phyloP scores from a whole-genome alignment of 2,329 filamentous ascomycete genomes.

The Aspergillus sp. region DNA sequence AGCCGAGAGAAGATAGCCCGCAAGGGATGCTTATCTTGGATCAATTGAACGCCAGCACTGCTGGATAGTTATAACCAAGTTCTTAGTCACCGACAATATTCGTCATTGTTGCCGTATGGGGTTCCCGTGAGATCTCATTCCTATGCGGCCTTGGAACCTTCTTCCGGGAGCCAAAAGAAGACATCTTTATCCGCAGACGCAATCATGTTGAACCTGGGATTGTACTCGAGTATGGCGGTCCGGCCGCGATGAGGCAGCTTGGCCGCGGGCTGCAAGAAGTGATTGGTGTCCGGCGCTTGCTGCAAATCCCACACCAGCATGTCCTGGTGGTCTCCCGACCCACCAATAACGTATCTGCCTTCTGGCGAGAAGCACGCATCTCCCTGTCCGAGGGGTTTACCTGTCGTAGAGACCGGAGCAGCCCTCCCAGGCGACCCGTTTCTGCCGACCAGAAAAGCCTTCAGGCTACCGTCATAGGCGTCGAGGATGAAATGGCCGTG shows the following conservation, averaged over 20 bases:
- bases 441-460: conserved; percentile 68
- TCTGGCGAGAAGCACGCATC: conserved; percentile 91
- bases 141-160: conserved; percentile 42
- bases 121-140: conserved; percentile 31
- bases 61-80: neutral
- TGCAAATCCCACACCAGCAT: conserved; percentile 86
- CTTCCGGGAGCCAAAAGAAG: conserved; percentile 77
- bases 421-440: conserved; percentile 54
- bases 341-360: conserved; percentile 84
- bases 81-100: neutral
- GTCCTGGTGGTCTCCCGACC: conserved; percentile 69
- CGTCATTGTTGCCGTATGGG: neutral
- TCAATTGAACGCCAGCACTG: neutral
- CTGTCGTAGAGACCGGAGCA: conserved; percentile 56
- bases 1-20: neutral
- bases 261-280: conserved; percentile 51
- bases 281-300: conserved; percentile 58
- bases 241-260: conserved; percentile 56
- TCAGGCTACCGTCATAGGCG: conserved; percentile 81
- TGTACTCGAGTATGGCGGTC: conserved; percentile 79
- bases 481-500: conserved; percentile 91
- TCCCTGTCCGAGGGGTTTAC: conserved; percentile 61
- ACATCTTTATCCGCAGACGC: conserved; percentile 87
- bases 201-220: conserved; percentile 89
- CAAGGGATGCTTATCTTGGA: neutral